Evolutionary conservation across 768 basidiomycete genomes (phyloP).

Genomic region (Lactarius tabidus): DNA sequence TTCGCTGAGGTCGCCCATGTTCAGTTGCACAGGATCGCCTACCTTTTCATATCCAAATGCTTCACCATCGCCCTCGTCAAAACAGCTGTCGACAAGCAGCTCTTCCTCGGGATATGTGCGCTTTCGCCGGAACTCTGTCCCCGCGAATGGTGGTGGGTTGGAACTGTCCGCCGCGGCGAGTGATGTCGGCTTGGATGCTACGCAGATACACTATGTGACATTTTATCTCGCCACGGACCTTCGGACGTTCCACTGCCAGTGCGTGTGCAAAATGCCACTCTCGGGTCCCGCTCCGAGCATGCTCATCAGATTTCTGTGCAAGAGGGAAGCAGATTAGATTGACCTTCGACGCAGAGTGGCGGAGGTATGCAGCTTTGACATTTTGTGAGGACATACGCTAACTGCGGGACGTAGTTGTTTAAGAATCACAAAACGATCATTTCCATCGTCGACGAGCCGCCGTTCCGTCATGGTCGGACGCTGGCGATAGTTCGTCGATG

Average conservation of each 20-base stretch:
- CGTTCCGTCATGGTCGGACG: conserved; percentile 79
- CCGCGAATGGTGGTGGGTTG: conserved; percentile 35
- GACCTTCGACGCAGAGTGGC: conserved; percentile 71
- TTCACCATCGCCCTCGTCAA: conserved; percentile 62
- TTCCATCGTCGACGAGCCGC: conserved; percentile 83
- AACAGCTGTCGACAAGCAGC: conserved; percentile 51
- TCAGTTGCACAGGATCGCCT: conserved; percentile 29
- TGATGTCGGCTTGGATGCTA: conserved; percentile 34
- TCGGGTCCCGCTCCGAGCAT: conserved; percentile 92
- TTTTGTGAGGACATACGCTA: conserved; percentile 1
- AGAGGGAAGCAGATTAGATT: conserved; percentile 78
- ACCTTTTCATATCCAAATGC: conserved; percentile 53
- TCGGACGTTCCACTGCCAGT: conserved; percentile 94
- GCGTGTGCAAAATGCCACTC: conserved; percentile 91
- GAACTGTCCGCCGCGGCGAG: conserved; percentile 15
- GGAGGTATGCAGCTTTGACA: conserved; percentile 52
- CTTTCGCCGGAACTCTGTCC: conserved; percentile 34
- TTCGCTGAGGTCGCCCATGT: conserved; percentile 28
- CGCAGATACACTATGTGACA: conserved; percentile 60
- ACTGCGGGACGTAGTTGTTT: conserved; percentile 36
- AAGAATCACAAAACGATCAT: conserved; percentile 62
- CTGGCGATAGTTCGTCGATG: conserved; percentile 75
- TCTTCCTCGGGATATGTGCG: conserved; percentile 32
- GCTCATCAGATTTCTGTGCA: conserved; percentile 89
- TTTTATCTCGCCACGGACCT: conserved; percentile 74